These are phyloP conservation scores for Plasmodium blacklocki DNA, from an alignment of 169 alveolate species.

Conservation along the genomic window DNA sequence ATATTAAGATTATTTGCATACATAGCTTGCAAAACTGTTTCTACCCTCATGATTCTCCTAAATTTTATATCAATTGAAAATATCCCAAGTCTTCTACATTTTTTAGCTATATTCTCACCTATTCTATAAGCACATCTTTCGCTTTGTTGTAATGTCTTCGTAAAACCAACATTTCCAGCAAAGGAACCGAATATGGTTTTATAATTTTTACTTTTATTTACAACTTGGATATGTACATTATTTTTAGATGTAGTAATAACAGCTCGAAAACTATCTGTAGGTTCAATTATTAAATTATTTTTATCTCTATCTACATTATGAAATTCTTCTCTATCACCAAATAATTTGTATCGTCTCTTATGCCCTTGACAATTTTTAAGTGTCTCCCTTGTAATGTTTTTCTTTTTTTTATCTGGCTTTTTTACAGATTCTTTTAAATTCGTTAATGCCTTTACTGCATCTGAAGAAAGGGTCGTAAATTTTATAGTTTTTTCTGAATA, in stretches of 20 bases:
- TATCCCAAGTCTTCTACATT: constrained; percentile 90
- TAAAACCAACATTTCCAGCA: constrained; percentile 91
- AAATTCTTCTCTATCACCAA: constrained; percentile 84
- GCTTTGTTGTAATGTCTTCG: constrained; percentile 87
- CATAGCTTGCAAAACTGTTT: constrained; percentile 89
- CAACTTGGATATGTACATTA: constrained; percentile 89
- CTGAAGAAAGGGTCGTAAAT: constrained; percentile 62
- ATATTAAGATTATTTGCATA: constrained; percentile 87
- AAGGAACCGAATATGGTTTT: constrained; percentile 87
- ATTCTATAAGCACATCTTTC: constrained; percentile 89
- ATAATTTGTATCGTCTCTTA: constrained; percentile 61
- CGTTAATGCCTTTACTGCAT: constrained; percentile 76
- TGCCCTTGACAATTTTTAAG: constrained; percentile 77
- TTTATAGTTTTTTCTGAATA: background rate
- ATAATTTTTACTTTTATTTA: constrained; percentile 85
- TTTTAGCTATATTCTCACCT: constrained; percentile 90
- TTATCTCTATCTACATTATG: constrained; percentile 90
- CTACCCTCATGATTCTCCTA: constrained; percentile 88
- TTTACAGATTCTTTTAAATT: constrained; percentile 71
- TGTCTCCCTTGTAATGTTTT: constrained; percentile 74
- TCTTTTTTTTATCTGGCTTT: constrained; percentile 70
- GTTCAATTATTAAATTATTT: constrained; percentile 88
- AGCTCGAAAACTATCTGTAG: constrained; percentile 88
- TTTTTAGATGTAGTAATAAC: constrained; percentile 89
- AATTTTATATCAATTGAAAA: constrained; percentile 86